Percentiles rank a stretch among this genome's conserved stretches.
These are phyloP conservation scores for Auriculariales sp. DNA, from an alignment of 768 basidiomycete species.

Conservation along the genomic window DNA sequence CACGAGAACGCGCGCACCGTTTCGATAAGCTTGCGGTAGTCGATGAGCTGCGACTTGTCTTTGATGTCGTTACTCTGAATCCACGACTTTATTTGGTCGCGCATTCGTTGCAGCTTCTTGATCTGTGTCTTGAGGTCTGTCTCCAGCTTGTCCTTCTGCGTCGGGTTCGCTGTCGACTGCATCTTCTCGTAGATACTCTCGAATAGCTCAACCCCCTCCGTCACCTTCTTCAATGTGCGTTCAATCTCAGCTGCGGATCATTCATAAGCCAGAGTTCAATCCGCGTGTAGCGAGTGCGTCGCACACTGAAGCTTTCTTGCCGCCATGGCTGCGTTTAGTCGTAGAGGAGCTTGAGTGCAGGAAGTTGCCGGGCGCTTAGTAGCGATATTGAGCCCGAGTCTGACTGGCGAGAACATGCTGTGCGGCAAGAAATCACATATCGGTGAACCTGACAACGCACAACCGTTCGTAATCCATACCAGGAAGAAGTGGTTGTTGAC, in stretches of 20 bases:
- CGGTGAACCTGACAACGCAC: too few species aligned
- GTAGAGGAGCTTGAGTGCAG: not conserved
- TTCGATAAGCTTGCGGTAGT: slow-evolving; percentile 92
- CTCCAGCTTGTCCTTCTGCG: slow-evolving; percentile 98
- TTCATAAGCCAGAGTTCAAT: not conserved
- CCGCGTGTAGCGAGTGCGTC: slow-evolving; percentile 4
- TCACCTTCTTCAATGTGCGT: slow-evolving; percentile 92
- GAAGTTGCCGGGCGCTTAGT: too few species aligned
- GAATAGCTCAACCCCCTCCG: slow-evolving; percentile 89
- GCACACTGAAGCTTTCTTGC: slow-evolving; percentile 81
- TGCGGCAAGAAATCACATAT: too few species aligned
- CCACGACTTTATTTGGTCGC: slow-evolving; percentile 93
- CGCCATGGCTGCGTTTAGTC: slow-evolving; percentile 43
- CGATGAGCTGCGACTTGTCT: slow-evolving; percentile 85
- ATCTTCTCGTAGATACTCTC: slow-evolving; percentile 98
- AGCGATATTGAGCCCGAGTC: too few species aligned
- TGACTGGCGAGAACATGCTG: too few species aligned
- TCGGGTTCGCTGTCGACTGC: slow-evolving; percentile 87
- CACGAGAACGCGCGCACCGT: slow-evolving; percentile 38
- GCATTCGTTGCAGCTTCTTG: slow-evolving; percentile 77
- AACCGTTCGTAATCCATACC: too few species aligned
- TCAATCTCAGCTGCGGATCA: slow-evolving; percentile 79
- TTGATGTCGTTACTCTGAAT: slow-evolving; percentile 96
- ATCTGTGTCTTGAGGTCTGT: slow-evolving; percentile 95
- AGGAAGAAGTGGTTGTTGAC: too few species aligned